These are phyloP conservation scores for Silene uniflora DNA, from an alignment of 148 eudicot genomes.

Conservation along the genomic window DNA sequence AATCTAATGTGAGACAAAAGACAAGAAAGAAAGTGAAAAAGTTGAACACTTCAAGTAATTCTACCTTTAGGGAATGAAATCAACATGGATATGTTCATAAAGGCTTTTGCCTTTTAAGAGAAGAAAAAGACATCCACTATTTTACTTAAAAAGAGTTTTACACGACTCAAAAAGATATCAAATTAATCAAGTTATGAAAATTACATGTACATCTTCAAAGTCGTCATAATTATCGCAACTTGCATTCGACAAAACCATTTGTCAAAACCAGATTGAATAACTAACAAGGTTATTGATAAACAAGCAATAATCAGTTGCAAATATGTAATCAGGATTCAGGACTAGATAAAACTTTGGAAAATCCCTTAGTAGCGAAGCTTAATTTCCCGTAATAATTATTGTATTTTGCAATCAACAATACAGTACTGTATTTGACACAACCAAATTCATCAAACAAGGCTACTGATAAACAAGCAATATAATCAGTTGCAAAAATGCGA, in stretches of 20 bases:
- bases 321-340: no score
- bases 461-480: background rate
- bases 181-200: background rate
- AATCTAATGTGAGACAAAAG: background rate
- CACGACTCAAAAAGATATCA: background rate
- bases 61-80: background rate
- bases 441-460: background rate
- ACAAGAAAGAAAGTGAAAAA: background rate
- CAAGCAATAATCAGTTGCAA: no score
- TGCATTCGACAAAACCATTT: background rate
- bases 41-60: background rate
- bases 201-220: background rate
- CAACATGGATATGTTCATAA: slow-evolving; percentile 17
- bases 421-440: background rate
- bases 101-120: slow-evolving; percentile 18
- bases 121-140: background rate
- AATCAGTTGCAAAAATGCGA: background rate
- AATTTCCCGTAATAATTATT: no score
- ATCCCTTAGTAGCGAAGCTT: no score
- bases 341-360: no score
- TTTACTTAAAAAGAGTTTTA: background rate
- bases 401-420: background rate
- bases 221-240: background rate
- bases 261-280: no score
- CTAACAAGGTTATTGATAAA: no score